phyloP scores from a whole-genome alignment of 1,139 yeast genomes.

The Lodderomyces elongisporus region DNA sequence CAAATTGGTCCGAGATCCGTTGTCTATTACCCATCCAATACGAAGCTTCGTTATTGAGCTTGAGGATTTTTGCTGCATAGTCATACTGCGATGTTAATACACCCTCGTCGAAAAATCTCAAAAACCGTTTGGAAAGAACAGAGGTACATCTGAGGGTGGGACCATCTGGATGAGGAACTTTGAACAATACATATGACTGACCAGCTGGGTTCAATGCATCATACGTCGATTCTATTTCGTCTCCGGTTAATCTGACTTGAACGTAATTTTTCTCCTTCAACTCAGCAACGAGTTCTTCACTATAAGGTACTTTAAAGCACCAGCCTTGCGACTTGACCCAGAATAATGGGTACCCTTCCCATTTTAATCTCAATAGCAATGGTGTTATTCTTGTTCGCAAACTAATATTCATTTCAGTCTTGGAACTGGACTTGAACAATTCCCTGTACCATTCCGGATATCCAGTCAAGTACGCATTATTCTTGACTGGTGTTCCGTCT shows the following conservation, averaged over 20 bases:
- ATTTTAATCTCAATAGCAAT: conserved; percentile 64
- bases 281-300: conserved; percentile 30
- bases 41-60: conserved; percentile 72
- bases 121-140: conserved; percentile 74
- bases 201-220: conserved; percentile 23
- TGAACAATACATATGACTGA: conserved; percentile 41
- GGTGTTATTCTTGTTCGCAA: conserved; percentile 76
- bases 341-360: conserved; percentile 80
- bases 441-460: conserved; percentile 93
- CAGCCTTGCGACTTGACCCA: conserved; percentile 85
- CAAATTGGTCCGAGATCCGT: conserved; percentile 80
- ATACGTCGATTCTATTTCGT: conserved; percentile 17
- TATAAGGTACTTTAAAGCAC: conserved; percentile 66
- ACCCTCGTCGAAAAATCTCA: conserved; percentile 69
- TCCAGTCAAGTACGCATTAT: conserved; percentile 77
- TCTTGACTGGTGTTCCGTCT: conserved; percentile 69
- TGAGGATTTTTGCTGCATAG: conserved; percentile 72
- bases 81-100: conserved; percentile 65
- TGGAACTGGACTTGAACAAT: conserved; percentile 45
- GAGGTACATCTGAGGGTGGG: conserved; percentile 67
- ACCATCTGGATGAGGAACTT: conserved; percentile 91
- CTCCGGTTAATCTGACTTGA: conserved; percentile 30
- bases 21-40: conserved; percentile 93
- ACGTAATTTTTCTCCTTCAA: conserved; percentile 52
- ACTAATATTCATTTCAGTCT: conserved; percentile 51